Conservation (phyloP, 192 early-diverging fungal genomes). For the Podila verticillata region DNA sequence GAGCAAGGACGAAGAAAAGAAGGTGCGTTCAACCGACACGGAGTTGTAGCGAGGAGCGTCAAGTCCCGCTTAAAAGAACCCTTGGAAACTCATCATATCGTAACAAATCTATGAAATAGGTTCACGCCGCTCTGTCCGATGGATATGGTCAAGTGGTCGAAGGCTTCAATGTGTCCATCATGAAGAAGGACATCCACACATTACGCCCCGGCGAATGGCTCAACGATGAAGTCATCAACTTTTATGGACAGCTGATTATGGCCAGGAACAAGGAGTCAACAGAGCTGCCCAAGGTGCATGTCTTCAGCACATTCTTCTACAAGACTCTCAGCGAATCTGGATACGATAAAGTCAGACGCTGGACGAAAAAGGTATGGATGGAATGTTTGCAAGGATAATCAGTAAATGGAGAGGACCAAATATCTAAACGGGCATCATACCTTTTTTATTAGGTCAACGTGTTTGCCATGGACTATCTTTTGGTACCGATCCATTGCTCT, state of each 20-base stretch:
- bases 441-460: constrained; percentile 60
- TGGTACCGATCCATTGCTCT: constrained; percentile 88
- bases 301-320: constrained; percentile 95
- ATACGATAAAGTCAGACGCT: constrained; percentile 78
- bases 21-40: neutral
- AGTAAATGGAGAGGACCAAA: too few species aligned
- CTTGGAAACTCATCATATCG: neutral
- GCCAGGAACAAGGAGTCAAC: constrained; percentile 60
- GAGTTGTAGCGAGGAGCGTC: too few species aligned
- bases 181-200: constrained; percentile 73
- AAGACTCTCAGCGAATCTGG: constrained; percentile 72
- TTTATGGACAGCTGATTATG: constrained; percentile 85
- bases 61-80: neutral
- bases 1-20: constrained; percentile 19
- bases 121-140: constrained; percentile 11
- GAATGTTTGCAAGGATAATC: neutral
- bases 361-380: constrained; percentile 75
- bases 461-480: constrained; percentile 79
- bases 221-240: constrained; percentile 98
- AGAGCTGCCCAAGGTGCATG: constrained; percentile 73
- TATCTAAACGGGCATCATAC: too few species aligned
- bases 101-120: neutral
- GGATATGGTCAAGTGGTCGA: constrained; percentile 51
- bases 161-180: constrained; percentile 69
- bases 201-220: constrained; percentile 83